phyloP scores from a whole-genome alignment of 2,329 filamentous ascomycete genomes.

The Coniochaeta pulveracea region DNA sequence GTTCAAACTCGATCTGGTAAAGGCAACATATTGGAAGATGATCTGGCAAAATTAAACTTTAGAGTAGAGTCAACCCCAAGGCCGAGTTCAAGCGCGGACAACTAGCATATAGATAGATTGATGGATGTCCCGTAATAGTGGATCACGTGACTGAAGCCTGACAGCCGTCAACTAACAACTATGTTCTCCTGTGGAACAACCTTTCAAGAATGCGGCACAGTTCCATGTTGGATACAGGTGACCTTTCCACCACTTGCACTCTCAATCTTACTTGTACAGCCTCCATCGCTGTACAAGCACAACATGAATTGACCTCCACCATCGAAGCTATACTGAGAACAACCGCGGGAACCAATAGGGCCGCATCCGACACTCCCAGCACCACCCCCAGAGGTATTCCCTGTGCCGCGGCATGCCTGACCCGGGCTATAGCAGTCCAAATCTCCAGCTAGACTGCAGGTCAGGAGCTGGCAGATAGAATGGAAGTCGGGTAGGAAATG shows the following conservation, averaged over 20 bases:
- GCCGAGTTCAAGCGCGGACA: no score
- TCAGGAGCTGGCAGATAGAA: neutral
- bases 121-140: no score
- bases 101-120: no score
- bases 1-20: no score
- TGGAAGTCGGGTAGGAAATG: no score
- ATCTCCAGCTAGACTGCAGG: neutral
- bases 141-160: no score
- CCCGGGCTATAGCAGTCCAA: neutral
- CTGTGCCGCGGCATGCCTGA: neutral
- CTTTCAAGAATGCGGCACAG: neutral
- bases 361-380: neutral
- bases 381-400: neutral
- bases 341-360: neutral
- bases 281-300: conserved; percentile 1
- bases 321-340: conserved; percentile 1
- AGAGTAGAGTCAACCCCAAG: no score
- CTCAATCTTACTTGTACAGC: neutral
- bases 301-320: neutral
- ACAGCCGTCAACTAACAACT: conserved; percentile 1
- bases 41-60: no score
- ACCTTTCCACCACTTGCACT: conserved; percentile 1
- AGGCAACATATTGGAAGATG: no score
- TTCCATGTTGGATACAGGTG: neutral
- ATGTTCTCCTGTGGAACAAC: neutral